Base-by-base conservation (phyloP, 1,284 basidiomycete genomes). In the Ustilago loliicola region DNA sequence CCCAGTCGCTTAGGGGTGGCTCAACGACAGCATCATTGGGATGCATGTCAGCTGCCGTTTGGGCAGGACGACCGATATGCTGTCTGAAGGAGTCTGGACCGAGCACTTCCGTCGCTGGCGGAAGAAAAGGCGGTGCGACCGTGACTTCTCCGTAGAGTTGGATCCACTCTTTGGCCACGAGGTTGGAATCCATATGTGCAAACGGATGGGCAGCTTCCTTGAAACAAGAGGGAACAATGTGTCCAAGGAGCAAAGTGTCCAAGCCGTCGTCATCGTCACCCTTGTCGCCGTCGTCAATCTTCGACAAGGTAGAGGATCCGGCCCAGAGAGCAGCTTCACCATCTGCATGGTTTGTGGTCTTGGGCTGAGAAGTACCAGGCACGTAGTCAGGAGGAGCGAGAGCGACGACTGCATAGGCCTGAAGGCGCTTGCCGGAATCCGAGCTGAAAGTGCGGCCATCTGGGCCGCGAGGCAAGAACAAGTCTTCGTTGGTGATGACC, bases 131-230 rank as follows among this genome's bases (percentile, higher is more conserved):
- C 8, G 58, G 60, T 6, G 36, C 50, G 10, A 77, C 59, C 3
- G 67, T 73, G 19, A 73, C 75, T n/a, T 77, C 75, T 27, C 71
- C 75, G 45, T 73, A 77, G 25, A 77, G 55, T 25, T 73, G 66
- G 4, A 77, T 64, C 75, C 75, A 77, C 19, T 65, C 71, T 34
- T 59, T 73, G 15, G 62, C 15, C 53, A 73, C n/a, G 7, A 77
- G 52, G 2, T 23, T n/a, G 1, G 66, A 30, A 3, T 77, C 75
- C 36, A 73, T 21, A 27, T 66, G 54, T 0, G 34, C 27, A 9
- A 77, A 40, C 13, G 75, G 75, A 40, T 77, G 70, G 10, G 55
- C 45, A 0, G 25, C 21, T 30, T 77, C 75, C 23, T 59, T 64
- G 21, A 77, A 59, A 4, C 61, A 56, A 32, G 66, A 66, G n/a